Evolutionary conservation across 805 yeast genomes (phyloP).

Genomic region (Naumovozyma castellii): DNA sequence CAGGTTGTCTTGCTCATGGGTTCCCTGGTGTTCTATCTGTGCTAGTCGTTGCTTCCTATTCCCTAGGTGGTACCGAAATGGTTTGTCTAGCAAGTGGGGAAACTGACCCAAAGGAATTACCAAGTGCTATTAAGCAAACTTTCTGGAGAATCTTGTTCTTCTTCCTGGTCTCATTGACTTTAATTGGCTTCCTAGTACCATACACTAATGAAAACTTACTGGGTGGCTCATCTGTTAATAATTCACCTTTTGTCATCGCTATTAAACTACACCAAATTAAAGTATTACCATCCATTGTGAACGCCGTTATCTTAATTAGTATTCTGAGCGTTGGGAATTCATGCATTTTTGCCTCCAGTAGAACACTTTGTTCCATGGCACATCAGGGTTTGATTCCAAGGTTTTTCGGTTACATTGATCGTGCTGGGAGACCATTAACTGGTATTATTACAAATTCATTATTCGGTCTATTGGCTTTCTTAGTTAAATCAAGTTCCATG

Average conservation of each 20-base stretch:
- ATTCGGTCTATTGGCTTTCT: slow-evolving; percentile 47
- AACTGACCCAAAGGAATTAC: slow-evolving; percentile 48
- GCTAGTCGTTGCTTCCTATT: slow-evolving; percentile 63
- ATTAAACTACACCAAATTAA: slow-evolving; percentile 46
- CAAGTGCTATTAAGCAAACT: slow-evolving; percentile 67
- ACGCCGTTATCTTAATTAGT: slow-evolving; percentile 49
- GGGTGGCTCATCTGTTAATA: slow-evolving; percentile 44
- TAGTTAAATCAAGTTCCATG: slow-evolving; percentile 41
- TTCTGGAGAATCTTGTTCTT: slow-evolving; percentile 50
- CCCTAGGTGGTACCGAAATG: slow-evolving; percentile 66
- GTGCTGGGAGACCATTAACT: slow-evolving; percentile 44
- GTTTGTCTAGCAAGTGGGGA: slow-evolving; percentile 69
- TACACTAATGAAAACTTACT: slow-evolving; percentile 39
- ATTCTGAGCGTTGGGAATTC: slow-evolving; percentile 39
- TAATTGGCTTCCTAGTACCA: slow-evolving; percentile 51
- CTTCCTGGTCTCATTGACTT: slow-evolving; percentile 45
- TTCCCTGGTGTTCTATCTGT: slow-evolving; percentile 60
- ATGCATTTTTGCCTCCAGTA: slow-evolving; percentile 42
- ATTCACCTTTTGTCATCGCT: slow-evolving; percentile 56
- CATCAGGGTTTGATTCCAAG: slow-evolving; percentile 44
- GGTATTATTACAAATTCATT: slow-evolving; percentile 35
- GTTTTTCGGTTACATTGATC: slow-evolving; percentile 38
- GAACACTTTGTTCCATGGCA: slow-evolving; percentile 44
- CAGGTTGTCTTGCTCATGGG: slow-evolving; percentile 46
- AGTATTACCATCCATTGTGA: slow-evolving; percentile 47